These are phyloP conservation scores for Colletotrichum graminicola DNA, from an alignment of 2,329 filamentous ascomycete genomes.

Conservation along the genomic window DNA sequence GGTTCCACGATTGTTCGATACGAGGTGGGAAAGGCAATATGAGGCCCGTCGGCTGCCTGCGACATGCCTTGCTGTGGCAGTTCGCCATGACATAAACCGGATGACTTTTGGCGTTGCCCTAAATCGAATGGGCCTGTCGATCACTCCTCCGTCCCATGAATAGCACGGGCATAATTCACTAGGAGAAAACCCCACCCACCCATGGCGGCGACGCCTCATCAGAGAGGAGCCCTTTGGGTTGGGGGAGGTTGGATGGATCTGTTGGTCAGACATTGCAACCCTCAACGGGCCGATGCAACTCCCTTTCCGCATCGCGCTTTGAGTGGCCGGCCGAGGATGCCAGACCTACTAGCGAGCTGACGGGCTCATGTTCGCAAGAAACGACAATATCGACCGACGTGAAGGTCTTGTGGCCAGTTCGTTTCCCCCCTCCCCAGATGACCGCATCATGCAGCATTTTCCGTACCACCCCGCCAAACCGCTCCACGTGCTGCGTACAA, in stretches of 20 bases:
- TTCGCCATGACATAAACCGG: constrained; percentile 1
- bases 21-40: background rate
- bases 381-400: constrained; percentile 16
- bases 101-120: constrained; percentile 11
- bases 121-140: constrained; percentile 25
- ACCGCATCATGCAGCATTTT: constrained; percentile 38
- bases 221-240: too few relatives aligned
- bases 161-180: background rate
- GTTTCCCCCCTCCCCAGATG: constrained; percentile 31
- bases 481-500: constrained; percentile 31
- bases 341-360: constrained; percentile 14
- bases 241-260: constrained; percentile 1
- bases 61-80: constrained; percentile 15
- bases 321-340: constrained; percentile 9
- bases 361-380: constrained; percentile 9
- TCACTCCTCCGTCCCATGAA: constrained; percentile 28
- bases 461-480: constrained; percentile 22
- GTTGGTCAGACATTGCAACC: constrained; percentile 5
- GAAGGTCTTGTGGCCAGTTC: constrained; percentile 32
- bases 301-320: constrained; percentile 9
- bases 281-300: constrained; percentile 7
- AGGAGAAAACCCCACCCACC: background rate
- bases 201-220: constrained; percentile 17
- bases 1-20: constrained; percentile 14
- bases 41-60: background rate